Evolutionary conservation across 2,329 filamentous ascomycete genomes (phyloP), one percentile per base, ranked within the genome.

Genomic region (Tolypocladium album): DNA sequence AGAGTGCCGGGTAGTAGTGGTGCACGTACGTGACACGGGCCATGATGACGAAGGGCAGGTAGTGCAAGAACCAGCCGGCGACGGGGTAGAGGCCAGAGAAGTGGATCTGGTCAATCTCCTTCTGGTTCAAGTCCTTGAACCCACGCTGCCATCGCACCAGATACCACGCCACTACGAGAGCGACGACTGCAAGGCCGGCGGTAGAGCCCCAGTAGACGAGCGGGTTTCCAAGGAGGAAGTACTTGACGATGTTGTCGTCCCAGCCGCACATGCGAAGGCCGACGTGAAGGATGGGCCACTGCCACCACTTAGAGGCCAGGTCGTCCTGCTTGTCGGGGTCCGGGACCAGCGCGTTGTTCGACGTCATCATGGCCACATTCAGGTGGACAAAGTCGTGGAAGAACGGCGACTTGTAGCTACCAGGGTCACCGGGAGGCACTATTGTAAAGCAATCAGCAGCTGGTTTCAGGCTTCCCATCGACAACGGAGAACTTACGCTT

Each of bases 311-410:
- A 17, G 94, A 99, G 39, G 94, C 94, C 56, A 99, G 85, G 70
- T 99, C 94, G 70, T 99, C 94, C 75, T 99, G 94, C 83, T 99
- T 99, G 74, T 99, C 94, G 5, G 94, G 93, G 70, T 99, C 94
- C 4, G 94, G 94, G 24, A 99, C 91, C 55, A 99, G 85, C 31
- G 94, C 94, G 71, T 99, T 99, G 82, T 99, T 99, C 45, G 94
- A 97, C 4, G 94, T 99, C 93, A 97, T 97, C 94, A 99, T 99
- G 64, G 94, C 94, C 63, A 99, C 94, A 72, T 99, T 99, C 63
- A 97, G 80, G 74, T 99, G 94, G 64, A 99, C 88, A 70, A 99
- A 99, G 75, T 99, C 94, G 72, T 96, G 92, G 70, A 96, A 81
- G 82, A 99, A 99, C 2, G 95, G 94, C 42, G 93, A 97, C 78